Percentiles rank a stretch among this genome's conserved stretches.
These are phyloP conservation scores for Coemansia sp. DNA, from an alignment of 192 early-diverging fungal species.

Conservation along the genomic window DNA sequence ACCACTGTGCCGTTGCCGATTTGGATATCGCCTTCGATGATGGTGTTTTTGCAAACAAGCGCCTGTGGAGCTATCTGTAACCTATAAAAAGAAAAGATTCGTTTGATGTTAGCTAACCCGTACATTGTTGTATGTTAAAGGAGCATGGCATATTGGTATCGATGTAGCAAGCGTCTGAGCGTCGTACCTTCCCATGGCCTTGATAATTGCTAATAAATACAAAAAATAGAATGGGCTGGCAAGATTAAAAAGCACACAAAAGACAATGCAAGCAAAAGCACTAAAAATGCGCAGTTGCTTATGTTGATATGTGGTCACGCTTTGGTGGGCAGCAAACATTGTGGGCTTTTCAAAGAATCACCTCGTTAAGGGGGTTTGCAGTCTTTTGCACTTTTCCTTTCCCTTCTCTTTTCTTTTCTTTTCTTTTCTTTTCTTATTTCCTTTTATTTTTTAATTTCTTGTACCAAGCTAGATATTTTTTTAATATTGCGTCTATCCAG, in stretches of 20 bases:
- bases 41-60: constrained; percentile 47
- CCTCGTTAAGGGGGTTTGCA: not conserved
- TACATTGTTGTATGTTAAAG: not conserved
- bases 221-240: not conserved
- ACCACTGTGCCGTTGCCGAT: constrained; percentile 51
- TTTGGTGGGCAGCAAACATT: not conserved
- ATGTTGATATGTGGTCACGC: not conserved
- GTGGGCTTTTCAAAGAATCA: not conserved
- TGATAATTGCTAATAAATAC: not conserved
- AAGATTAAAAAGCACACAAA: not conserved
- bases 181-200: constrained; percentile 35
- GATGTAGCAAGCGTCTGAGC: not conserved
- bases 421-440: not conserved
- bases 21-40: constrained; percentile 48
- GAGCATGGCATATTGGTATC: too few species aligned
- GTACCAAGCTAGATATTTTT: not conserved
- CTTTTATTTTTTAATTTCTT: not conserved
- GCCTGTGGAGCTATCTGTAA: constrained; percentile 44
- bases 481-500: too few species aligned
- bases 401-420: not conserved
- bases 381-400: not conserved
- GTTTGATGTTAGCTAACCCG: not conserved
- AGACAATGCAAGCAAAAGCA: not conserved
- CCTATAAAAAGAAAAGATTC: constrained; percentile 11
- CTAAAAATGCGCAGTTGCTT: not conserved